phyloP scores from a whole-genome alignment of 1,284 basidiomycete species.

The Leccinum glutinopallens region DNA sequence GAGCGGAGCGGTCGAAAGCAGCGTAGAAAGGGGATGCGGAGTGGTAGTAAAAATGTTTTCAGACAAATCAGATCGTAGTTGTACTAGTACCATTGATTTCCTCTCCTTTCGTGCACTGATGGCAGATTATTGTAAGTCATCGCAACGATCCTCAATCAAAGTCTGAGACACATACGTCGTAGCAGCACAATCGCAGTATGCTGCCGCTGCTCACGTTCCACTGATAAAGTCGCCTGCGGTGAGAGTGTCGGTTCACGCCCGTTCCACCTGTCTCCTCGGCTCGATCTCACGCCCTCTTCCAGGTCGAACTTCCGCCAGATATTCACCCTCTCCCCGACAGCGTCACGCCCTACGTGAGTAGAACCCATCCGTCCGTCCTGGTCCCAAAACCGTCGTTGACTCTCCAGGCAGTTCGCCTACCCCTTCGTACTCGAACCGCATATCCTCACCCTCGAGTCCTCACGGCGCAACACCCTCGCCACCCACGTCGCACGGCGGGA shows the following conservation, averaged over 20 bases:
- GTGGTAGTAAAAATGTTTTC: slow-evolving; percentile 87
- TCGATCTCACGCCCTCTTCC: slow-evolving; percentile 9
- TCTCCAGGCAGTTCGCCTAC: slow-evolving; percentile 77
- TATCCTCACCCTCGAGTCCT: slow-evolving; percentile 69
- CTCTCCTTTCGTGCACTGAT: slow-evolving; percentile 11
- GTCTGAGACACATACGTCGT: slow-evolving; percentile 3
- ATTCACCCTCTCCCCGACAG: slow-evolving; percentile 91
- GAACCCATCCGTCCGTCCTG: slow-evolving; percentile 5
- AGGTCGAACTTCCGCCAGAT: slow-evolving; percentile 85
- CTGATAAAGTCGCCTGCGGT: slow-evolving; percentile 90
- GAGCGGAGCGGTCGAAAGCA: slow-evolving; percentile 71
- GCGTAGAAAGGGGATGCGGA: slow-evolving; percentile 72
- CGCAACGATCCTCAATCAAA: not conserved
- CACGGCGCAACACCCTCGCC: slow-evolving; percentile 66
- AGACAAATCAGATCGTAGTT: slow-evolving; percentile 40
- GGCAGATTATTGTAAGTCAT: slow-evolving; percentile 28
- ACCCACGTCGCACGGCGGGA: slow-evolving; percentile 68
- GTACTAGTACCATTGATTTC: not conserved
- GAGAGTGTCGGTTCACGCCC: slow-evolving; percentile 55
- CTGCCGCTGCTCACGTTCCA: slow-evolving; percentile 72
- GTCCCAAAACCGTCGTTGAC: not conserved
- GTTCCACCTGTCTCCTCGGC: not conserved
- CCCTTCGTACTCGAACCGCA: slow-evolving; percentile 91
- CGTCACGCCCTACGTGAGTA: slow-evolving; percentile 80
- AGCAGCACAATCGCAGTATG: slow-evolving; percentile 59